Base-by-base conservation (phyloP, 148 eudicot genomes). In the Heliosperma pusillum region DNA sequence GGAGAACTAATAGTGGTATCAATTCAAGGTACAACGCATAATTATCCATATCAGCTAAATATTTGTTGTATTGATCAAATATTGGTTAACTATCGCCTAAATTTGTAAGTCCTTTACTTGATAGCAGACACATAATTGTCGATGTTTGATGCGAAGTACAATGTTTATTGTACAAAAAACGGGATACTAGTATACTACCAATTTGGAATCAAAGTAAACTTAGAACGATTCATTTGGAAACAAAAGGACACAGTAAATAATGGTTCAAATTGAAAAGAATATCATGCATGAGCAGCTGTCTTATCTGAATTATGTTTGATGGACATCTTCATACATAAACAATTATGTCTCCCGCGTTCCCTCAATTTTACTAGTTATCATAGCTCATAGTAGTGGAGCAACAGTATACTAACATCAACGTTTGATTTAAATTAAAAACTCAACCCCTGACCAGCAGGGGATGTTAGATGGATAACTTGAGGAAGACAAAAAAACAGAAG, bases 261-360 rank as follows among this genome's bases (percentile, higher is more conserved):
- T 45, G 25, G 22, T 21, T 44, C 12, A 24, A 45, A 30, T 13
- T 26, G 69, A 45, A 69, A 40, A 42, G 17, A 47, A 19, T 78
- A 27, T 53, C 33, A 47, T 68, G 74, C 77, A 77, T 71, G 52
- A 74, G 77, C 53, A 74, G 74, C 52, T 74, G 69, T 61, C 70
- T 33, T 30, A 56, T 30, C 33, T 21, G 27, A 17, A 47, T 33
- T 61, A 27, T 55, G 44, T 66, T 57, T 25, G 19, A 67, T 64
- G 62, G 71, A 50, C 63, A 67, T n/a, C 66, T 69, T 77, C 76
- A 72, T 24, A 15, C 13, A 62, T 55, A 29, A 66, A 55, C 60
- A 56, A 66, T 65, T 47, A 11, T 45, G 20, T 73, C 61, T 58
- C 13, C 24, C 11, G 27, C 9, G 29, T 59, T 13, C 26, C 29